These are phyloP conservation scores for Obelidium mucronatum DNA, from an alignment of 192 early-diverging fungal species.

Conservation along the genomic window DNA sequence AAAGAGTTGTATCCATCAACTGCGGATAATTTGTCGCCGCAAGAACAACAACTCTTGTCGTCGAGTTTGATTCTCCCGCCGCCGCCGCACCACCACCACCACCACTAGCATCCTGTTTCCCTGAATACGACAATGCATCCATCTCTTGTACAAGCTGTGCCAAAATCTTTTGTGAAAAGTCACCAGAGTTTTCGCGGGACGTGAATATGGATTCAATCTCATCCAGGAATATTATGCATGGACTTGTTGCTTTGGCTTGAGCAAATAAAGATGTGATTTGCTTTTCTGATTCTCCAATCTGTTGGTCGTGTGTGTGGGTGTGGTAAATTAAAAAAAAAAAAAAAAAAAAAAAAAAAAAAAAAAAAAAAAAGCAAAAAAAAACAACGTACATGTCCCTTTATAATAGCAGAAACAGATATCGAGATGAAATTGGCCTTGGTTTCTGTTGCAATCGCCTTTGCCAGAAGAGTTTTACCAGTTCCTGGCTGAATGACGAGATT, in stretches of 20 bases:
- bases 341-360: too few relatives aligned
- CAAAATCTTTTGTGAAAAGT: conserved; percentile 35
- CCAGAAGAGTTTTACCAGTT: conserved; percentile 92
- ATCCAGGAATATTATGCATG: conserved; percentile 91
- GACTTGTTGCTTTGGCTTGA: conserved; percentile 70
- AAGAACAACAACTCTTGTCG: conserved; percentile 83
- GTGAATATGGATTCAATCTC: conserved; percentile 93
- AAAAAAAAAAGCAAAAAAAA: too few relatives aligned
- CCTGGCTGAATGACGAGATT: conserved; percentile 93
- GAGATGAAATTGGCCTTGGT: conserved; percentile 83
- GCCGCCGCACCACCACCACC: too few relatives aligned
- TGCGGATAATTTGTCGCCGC: conserved; percentile 87
- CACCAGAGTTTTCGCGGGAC: conserved; percentile 68
- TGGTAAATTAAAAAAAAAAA: conserved; percentile 15
- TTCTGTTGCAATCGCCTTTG: conserved; percentile 82
- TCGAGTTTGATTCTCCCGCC: conserved; percentile 66
- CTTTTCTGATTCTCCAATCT: conserved; percentile 95
- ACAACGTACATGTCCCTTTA: conserved; percentile 78
- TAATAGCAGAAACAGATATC: conserved; percentile 79
- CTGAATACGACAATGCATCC: conserved; percentile 32
- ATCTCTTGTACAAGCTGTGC: conserved; percentile 32
- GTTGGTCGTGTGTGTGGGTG: not conserved
- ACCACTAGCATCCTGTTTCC: conserved; percentile 67
- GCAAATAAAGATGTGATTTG: conserved; percentile 78
- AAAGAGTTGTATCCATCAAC: conserved; percentile 75